Evolutionary conservation across 352 stramenopile genomes (phyloP).

Genomic region (Phytophthora melonis): DNA sequence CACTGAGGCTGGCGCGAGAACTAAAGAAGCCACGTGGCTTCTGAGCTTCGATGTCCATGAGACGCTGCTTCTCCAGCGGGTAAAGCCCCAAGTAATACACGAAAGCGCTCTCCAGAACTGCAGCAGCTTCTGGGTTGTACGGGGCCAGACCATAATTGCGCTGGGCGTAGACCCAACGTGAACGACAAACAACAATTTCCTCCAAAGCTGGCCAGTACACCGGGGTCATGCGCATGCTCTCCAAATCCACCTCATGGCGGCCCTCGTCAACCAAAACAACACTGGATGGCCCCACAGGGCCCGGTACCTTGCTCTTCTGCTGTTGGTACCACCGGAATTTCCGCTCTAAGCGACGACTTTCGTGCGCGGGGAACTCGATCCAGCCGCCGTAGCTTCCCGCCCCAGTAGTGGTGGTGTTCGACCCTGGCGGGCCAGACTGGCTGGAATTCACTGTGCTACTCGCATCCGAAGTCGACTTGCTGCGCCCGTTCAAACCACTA

Average conservation of each 20-base stretch:
- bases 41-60: constrained; percentile 57
- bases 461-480: constrained; percentile 14
- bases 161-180: constrained; percentile 82
- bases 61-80: constrained; percentile 64
- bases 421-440: constrained; percentile 12
- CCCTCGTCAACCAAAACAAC: constrained; percentile 87
- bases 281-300: constrained; percentile 50
- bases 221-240: constrained; percentile 80
- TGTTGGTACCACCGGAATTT: constrained; percentile 74
- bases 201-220: constrained; percentile 85
- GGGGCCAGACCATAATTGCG: constrained; percentile 85
- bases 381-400: constrained; percentile 43
- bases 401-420: constrained; percentile 23
- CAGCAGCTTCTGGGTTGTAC: constrained; percentile 67
- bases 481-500: constrained; percentile 41
- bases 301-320: constrained; percentile 46
- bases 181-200: constrained; percentile 73
- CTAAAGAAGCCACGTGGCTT: constrained; percentile 63
- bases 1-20: constrained; percentile 40
- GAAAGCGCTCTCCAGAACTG: constrained; percentile 67
- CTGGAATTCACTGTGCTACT: constrained; percentile 8
- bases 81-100: constrained; percentile 82
- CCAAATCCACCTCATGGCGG: constrained; percentile 80
- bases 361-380: constrained; percentile 83
- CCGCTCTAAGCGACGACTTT: constrained; percentile 76